These are phyloP conservation scores for Pythium aquatile DNA, from an alignment of 352 stramenopile genomes.

Conservation along the genomic window DNA sequence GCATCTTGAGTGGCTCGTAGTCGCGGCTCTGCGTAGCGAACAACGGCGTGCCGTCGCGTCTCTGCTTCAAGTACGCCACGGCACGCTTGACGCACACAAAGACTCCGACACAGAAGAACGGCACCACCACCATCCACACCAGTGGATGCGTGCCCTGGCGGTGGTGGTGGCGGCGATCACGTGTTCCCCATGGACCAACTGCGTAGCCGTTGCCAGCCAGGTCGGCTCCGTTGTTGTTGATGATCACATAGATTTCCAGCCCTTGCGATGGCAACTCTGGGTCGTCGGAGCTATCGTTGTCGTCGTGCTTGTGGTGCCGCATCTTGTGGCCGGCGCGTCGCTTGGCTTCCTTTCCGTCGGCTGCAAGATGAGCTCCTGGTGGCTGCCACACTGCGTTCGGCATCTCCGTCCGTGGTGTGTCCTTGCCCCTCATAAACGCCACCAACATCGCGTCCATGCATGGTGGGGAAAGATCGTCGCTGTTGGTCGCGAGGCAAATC, in stretches of 20 bases:
- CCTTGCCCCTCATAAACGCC: neutral
- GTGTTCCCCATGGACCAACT: slow-evolving; percentile 4
- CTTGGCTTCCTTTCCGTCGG: neutral
- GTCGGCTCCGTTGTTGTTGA: slow-evolving; percentile 1
- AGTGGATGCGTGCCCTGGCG: slow-evolving; percentile 6
- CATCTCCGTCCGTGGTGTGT: neutral
- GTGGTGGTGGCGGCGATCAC: neutral
- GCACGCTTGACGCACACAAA: slow-evolving; percentile 9
- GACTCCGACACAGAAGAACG: slow-evolving; percentile 26
- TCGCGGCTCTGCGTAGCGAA: neutral
- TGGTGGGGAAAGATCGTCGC: neutral
- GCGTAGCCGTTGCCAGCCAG: neutral
- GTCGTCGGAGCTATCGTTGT: slow-evolving; percentile 8
- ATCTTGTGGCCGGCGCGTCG: neutral
- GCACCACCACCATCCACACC: slow-evolving; percentile 24
- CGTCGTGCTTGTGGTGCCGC: slow-evolving; percentile 3
- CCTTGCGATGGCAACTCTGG: neutral
- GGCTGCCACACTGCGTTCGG: neutral
- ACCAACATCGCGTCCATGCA: slow-evolving; percentile 11
- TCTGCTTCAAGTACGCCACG: neutral
- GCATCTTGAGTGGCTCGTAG: neutral
- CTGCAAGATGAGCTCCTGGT: neutral
- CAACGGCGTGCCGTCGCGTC: neutral
- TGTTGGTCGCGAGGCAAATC: slow-evolving; percentile 10
- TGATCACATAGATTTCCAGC: slow-evolving; percentile 12